Evolutionary conservation across 257 asterid genomes (phyloP).

Genomic region (Nicotiana paniculata): DNA sequence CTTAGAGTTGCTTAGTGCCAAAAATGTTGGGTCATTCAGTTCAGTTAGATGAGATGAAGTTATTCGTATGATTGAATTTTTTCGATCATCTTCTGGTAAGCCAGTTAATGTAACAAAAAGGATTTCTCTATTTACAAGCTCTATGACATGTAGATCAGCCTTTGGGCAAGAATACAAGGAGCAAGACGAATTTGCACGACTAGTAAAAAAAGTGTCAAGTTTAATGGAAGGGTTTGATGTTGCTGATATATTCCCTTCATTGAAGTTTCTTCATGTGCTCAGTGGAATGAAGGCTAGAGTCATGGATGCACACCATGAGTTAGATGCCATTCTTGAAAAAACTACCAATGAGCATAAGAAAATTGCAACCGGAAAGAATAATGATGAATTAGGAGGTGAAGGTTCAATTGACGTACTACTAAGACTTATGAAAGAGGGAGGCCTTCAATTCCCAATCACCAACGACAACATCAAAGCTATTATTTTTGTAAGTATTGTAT

Average conservation of each 20-base stretch:
- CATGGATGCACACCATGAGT: background rate
- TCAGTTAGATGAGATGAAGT: background rate
- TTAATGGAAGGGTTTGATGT: background rate
- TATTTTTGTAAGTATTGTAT: background rate
- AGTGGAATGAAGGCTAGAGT: background rate
- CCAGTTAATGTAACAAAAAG: background rate
- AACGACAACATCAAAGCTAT: background rate
- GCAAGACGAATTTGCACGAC: background rate
- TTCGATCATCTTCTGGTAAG: background rate
- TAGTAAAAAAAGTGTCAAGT: background rate
- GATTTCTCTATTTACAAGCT: background rate
- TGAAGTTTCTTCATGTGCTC: background rate
- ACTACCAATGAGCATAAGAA: background rate
- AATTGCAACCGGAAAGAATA: no score
- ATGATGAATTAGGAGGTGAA: background rate
- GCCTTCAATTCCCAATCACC: no score
- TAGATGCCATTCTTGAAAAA: background rate
- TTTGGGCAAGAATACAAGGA: background rate
- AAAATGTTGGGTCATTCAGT: slow-evolving; percentile 12
- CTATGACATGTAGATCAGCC: background rate
- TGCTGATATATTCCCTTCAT: background rate
- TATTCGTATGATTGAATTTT: background rate
- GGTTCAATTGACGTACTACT: background rate
- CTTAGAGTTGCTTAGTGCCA: slow-evolving; percentile 13
- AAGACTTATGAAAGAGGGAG: background rate